These are phyloP conservation scores for Paraleonurus japonicus DNA, from an alignment of 257 asterid species.

Conservation along the genomic window DNA sequence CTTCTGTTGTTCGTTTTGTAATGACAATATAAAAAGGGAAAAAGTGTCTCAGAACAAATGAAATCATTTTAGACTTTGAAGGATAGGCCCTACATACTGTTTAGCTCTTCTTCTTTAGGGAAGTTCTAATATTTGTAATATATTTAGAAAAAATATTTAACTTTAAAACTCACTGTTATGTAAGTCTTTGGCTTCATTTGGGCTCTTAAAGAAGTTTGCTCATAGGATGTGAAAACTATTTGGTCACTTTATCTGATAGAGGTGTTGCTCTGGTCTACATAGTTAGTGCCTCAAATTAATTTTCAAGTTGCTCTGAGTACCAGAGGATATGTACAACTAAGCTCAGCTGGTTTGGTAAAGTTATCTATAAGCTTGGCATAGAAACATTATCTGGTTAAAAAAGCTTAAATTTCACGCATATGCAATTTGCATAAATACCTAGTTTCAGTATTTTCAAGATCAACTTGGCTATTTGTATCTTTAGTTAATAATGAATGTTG, in stretches of 20 bases:
- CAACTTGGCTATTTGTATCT: background rate
- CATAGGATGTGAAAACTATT: slow-evolving; percentile 1
- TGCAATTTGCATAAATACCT: background rate
- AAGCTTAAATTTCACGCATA: background rate
- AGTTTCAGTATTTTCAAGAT: background rate
- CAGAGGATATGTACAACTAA: too few species aligned
- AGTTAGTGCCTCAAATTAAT: background rate
- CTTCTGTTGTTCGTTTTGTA: slow-evolving; percentile 3
- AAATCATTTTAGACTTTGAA: slow-evolving; percentile 4
- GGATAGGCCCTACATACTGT: background rate
- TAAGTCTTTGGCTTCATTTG: background rate
- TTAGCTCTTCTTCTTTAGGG: background rate
- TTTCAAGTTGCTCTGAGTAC: too few species aligned
- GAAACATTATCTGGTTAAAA: background rate
- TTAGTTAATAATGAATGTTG: background rate
- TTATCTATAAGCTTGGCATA: background rate
- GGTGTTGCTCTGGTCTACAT: background rate
- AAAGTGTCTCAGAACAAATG: background rate
- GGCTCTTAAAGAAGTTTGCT: slow-evolving; percentile 9
- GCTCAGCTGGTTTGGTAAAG: too few species aligned
- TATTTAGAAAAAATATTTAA: background rate
- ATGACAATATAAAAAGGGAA: background rate
- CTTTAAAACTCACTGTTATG: background rate
- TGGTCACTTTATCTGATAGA: background rate
- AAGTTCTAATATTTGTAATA: background rate